Evolutionary conservation across 75 land plant genomes (phyloP).

Genomic region (Picea sitchensis): DNA sequence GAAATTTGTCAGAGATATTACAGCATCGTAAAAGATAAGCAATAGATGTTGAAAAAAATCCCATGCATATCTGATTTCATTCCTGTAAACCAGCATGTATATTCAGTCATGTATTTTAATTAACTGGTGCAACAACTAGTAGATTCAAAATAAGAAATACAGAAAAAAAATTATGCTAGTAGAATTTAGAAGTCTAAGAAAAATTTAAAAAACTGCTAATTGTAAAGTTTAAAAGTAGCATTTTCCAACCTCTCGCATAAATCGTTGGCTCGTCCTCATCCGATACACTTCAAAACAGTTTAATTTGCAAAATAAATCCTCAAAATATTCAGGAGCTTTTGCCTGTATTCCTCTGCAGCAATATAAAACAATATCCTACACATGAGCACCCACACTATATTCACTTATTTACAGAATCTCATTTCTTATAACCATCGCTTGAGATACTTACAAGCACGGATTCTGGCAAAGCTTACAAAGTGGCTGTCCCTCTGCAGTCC

Average conservation of each 20-base stretch:
- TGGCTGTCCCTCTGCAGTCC: slow-evolving; percentile 59
- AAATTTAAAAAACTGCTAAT: not conserved
- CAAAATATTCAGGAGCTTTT: slow-evolving; percentile 72
- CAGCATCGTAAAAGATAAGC: not conserved
- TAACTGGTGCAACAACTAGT: not conserved
- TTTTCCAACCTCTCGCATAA: slow-evolving; percentile 55
- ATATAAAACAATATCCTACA: not conserved
- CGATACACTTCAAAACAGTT: slow-evolving; percentile 72
- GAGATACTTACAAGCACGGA: slow-evolving; percentile 72
- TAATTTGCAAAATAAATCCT: slow-evolving; percentile 80
- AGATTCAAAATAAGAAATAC: not conserved
- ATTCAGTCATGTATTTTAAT: not conserved
- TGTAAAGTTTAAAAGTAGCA: not conserved
- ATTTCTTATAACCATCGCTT: not conserved
- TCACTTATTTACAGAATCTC: not conserved
- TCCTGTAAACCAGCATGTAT: not conserved
- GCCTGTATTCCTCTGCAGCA: slow-evolving; percentile 49
- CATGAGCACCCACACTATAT: not conserved
- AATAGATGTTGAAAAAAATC: not conserved
- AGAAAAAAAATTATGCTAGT: no score
- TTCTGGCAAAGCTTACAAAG: slow-evolving; percentile 93
- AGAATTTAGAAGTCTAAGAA: no score
- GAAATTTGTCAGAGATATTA: not conserved
- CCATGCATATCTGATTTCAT: not conserved
- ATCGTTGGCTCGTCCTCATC: slow-evolving; percentile 63